Evolutionary conservation across 768 basidiomycete genomes (phyloP).

Genomic region (Hypsizygus marmoreus): DNA sequence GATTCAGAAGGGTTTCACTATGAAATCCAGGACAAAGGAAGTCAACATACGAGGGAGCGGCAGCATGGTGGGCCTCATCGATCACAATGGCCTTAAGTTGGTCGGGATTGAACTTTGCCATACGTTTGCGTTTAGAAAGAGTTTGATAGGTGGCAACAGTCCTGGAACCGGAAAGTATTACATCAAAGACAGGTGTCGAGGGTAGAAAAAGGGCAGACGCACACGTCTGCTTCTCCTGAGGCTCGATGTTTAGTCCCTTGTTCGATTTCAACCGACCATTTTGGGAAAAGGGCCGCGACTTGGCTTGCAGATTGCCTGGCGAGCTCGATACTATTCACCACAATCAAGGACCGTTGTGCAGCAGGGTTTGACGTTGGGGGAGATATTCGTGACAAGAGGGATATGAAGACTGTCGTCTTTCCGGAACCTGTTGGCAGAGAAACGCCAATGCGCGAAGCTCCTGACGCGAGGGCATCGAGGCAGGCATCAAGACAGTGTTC

Average conservation of each 20-base stretch:
- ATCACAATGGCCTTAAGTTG: slow-evolving; percentile 76
- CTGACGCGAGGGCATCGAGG: slow-evolving; percentile 63
- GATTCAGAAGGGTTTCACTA: neutral
- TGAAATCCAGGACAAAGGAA: neutral
- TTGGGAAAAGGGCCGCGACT: slow-evolving; percentile 63
- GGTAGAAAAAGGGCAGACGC: slow-evolving; percentile 25
- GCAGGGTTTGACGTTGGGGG: slow-evolving; percentile 41
- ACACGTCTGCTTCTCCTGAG: slow-evolving; percentile 85
- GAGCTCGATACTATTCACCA: slow-evolving; percentile 90
- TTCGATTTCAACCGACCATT: slow-evolving; percentile 88
- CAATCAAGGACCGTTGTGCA: slow-evolving; percentile 68
- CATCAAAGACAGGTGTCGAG: neutral
- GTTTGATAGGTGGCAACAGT: slow-evolving; percentile 93
- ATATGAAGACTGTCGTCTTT: slow-evolving; percentile 92
- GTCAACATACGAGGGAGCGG: slow-evolving; percentile 76
- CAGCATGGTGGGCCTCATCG: slow-evolving; percentile 96
- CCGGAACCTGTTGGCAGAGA: slow-evolving; percentile 84
- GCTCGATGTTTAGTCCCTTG: slow-evolving; percentile 79
- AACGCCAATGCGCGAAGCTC: slow-evolving; percentile 78
- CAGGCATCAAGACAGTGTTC: slow-evolving; percentile 79
- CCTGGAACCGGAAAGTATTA: slow-evolving; percentile 40
- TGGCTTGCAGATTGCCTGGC: slow-evolving; percentile 84
- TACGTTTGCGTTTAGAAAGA: slow-evolving; percentile 58
- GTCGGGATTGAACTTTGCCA: slow-evolving; percentile 75
- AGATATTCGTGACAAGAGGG: slow-evolving; percentile 67